These are phyloP conservation scores for Hericium erinaceus DNA, from an alignment of 768 basidiomycete genomes.

Conservation along the genomic window DNA sequence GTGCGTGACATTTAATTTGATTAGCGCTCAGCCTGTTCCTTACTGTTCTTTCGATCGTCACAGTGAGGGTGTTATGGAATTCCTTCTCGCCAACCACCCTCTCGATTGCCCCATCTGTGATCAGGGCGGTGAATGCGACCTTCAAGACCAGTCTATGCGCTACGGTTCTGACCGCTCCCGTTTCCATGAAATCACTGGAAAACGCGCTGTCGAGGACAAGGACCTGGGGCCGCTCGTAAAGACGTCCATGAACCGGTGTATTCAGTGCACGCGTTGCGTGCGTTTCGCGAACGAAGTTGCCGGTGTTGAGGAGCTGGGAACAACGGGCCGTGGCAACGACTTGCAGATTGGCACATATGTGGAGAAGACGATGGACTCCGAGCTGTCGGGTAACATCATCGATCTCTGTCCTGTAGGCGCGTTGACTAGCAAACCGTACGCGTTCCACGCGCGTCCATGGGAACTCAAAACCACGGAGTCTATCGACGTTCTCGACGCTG, in stretches of 20 bases:
- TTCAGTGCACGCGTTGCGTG: conserved; percentile 98
- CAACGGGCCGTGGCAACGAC: conserved; percentile 95
- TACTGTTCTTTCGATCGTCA: conserved; percentile 10
- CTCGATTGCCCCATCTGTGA: conserved; percentile 98
- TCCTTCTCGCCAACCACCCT: conserved; percentile 94
- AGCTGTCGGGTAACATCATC: conserved; percentile 93
- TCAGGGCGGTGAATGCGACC: conserved; percentile 97
- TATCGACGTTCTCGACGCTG: conserved; percentile 88
- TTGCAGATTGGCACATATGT: conserved; percentile 98
- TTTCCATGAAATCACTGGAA: conserved; percentile 97
- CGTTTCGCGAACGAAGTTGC: conserved; percentile 99
- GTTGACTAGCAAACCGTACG: conserved; percentile 96
- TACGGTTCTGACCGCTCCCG: conserved; percentile 96
- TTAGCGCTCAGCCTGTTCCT: not conserved
- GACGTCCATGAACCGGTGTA: conserved; percentile 98
- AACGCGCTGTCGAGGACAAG: conserved; percentile 97
- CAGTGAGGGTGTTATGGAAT: conserved; percentile 97
- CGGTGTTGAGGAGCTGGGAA: conserved; percentile 94
- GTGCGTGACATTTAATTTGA: conserved; percentile 25
- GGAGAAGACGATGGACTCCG: conserved; percentile 95
- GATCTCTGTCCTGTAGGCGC: conserved; percentile 99
- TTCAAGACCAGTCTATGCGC: conserved; percentile 99
- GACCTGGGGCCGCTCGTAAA: conserved; percentile 96
- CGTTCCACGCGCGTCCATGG: conserved; percentile 96
- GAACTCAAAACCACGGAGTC: conserved; percentile 98